Percentiles rank a stretch among this genome's conserved stretches.
Evolutionary conservation across 768 basidiomycete species (phyloP).

Genomic region (Auriscalpium vulgare): DNA sequence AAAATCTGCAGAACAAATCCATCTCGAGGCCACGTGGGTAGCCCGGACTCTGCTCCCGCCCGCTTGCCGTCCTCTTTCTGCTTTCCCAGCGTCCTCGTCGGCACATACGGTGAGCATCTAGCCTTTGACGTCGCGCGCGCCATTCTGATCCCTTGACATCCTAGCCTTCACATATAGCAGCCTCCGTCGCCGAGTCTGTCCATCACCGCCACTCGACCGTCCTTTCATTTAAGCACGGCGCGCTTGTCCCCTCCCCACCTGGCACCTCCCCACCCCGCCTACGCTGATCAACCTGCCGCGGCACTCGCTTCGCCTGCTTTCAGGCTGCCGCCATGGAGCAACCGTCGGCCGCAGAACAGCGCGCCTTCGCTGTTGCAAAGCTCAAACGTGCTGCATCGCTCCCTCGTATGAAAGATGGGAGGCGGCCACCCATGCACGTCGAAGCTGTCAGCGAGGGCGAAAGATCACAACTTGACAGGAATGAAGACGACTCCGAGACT

Average conservation of each 20-base stretch:
- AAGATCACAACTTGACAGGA: slow-evolving; percentile 32
- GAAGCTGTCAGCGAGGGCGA: slow-evolving; percentile 82
- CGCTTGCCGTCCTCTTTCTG: too few relatives aligned
- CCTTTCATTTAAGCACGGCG: too few relatives aligned
- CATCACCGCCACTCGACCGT: not conserved
- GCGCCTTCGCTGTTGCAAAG: slow-evolving; percentile 82
- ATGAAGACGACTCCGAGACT: slow-evolving; percentile 14
- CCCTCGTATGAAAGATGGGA: slow-evolving; percentile 85
- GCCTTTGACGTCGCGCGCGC: too few relatives aligned
- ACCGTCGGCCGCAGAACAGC: slow-evolving; percentile 59
- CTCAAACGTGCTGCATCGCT: slow-evolving; percentile 88
- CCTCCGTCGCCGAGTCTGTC: not conserved
- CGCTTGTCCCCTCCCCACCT: too few relatives aligned
- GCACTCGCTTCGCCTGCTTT: not conserved
- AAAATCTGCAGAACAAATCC: too few relatives aligned
- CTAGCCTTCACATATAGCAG: too few relatives aligned
- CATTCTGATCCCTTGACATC: too few relatives aligned
- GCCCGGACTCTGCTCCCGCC: too few relatives aligned
- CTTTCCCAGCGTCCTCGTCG: too few relatives aligned
- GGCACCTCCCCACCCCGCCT: not conserved
- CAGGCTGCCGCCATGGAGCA: slow-evolving; percentile 24
- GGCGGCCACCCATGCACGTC: slow-evolving; percentile 80
- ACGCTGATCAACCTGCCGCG: not conserved
- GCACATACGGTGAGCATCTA: too few relatives aligned
- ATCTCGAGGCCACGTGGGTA: too few relatives aligned